Conservation (phyloP, 768 basidiomycete species). For the Suillus subluteus region DNA sequence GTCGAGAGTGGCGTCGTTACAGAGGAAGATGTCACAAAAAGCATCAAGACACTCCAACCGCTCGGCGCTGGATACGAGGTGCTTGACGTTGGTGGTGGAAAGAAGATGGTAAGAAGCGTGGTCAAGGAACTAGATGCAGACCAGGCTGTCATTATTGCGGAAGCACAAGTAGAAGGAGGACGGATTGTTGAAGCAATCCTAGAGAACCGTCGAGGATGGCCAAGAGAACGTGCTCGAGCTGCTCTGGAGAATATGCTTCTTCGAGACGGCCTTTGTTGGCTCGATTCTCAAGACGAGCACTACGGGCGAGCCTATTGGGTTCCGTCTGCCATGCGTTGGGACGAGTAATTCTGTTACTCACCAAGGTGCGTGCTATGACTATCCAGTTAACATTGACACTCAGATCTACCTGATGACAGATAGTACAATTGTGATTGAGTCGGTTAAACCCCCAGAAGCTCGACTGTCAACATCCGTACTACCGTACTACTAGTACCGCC, state of each 20-base stretch:
- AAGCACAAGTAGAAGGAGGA: slow-evolving; percentile 71
- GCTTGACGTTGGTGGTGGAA: slow-evolving; percentile 66
- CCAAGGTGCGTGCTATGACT: background rate
- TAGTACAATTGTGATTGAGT: background rate
- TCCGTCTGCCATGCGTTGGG: slow-evolving; percentile 87
- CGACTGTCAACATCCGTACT: background rate
- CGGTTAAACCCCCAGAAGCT: background rate
- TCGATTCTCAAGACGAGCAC: slow-evolving; percentile 84
- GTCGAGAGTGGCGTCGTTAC: slow-evolving; percentile 72
- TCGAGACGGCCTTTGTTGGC: slow-evolving; percentile 91
- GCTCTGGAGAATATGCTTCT: slow-evolving; percentile 91
- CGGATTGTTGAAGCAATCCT: slow-evolving; percentile 68
- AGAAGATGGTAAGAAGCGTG: slow-evolving; percentile 86
- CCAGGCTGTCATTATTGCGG: slow-evolving; percentile 79
- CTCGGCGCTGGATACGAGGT: slow-evolving; percentile 93
- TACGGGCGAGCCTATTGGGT: slow-evolving; percentile 82
- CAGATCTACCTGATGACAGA: background rate
- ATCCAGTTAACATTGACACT: background rate
- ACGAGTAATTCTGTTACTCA: slow-evolving; percentile 43
- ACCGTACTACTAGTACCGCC: background rate
- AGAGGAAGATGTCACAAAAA: slow-evolving; percentile 81
- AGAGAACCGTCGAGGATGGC: slow-evolving; percentile 72
- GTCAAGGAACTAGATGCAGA: slow-evolving; percentile 90
- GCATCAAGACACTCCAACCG: slow-evolving; percentile 86
- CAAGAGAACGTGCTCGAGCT: slow-evolving; percentile 68